phyloP scores from a whole-genome alignment of 148 eudicot species.

The Pharnaceum exiguum region DNA sequence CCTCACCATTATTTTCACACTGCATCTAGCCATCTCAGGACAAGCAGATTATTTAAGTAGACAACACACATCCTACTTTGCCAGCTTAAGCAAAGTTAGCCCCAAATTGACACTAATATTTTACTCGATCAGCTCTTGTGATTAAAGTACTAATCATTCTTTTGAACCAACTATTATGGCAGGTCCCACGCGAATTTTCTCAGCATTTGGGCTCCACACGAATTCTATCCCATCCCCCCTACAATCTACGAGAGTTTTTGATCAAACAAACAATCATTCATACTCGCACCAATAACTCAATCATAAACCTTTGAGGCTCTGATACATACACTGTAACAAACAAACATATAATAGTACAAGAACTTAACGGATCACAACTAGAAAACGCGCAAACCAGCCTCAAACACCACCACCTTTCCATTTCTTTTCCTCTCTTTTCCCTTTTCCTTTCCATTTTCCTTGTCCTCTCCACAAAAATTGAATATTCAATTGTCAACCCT shows the following conservation, averaged over 20 bases:
- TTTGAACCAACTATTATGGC: too few relatives aligned
- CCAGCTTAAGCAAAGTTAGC: constrained; percentile 5
- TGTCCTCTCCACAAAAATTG: not conserved
- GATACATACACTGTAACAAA: not conserved
- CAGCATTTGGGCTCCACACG: constrained; percentile 3
- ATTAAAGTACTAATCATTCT: not conserved
- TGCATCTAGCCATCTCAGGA: constrained; percentile 7
- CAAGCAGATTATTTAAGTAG: constrained; percentile 9
- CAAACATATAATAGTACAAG: not conserved
- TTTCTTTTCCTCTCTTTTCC: not conserved
- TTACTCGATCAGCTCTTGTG: not conserved
- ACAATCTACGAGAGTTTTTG: too few relatives aligned
- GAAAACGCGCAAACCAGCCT: constrained; percentile 19
- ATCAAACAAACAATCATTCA: too few relatives aligned
- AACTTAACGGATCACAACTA: constrained; percentile 24
- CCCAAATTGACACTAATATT: not conserved
- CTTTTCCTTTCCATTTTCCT: not conserved
- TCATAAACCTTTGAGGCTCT: too few relatives aligned
- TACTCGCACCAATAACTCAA: not conserved
- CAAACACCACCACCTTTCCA: not conserved
- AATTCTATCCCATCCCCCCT: not conserved
- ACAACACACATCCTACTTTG: constrained; percentile 13
- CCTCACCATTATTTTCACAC: not conserved
- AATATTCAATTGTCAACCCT: constrained; percentile 9
- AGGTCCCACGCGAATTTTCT: constrained; percentile 3